Evolutionary conservation across 23 red algal genomes (phyloP).

Genomic region (Cyanidiococcus yangmingshanensis): DNA sequence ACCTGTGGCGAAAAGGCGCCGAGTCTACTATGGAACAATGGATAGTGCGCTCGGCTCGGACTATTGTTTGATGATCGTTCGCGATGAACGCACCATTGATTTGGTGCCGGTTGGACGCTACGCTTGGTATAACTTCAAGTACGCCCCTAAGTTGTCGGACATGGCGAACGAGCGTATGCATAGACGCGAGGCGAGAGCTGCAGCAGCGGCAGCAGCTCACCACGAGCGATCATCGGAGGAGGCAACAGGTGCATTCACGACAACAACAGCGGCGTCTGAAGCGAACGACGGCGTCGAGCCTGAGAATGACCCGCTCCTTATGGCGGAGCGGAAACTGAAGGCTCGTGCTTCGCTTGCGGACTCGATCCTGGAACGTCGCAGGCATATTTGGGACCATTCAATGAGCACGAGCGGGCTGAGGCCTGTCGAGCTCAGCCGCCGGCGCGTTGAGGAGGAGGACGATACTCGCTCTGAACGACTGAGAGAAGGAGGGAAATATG

Average conservation of each 20-base stretch:
- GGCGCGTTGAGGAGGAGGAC: neutral
- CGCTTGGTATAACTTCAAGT: slow-evolving; percentile 18
- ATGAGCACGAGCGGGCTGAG: neutral
- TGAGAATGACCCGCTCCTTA: neutral
- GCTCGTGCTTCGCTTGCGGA: neutral
- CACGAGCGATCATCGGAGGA: neutral
- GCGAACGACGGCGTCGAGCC: neutral
- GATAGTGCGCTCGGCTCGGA: slow-evolving; percentile 12
- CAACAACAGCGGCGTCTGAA: neutral
- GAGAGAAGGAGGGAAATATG: neutral
- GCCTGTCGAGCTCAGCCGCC: neutral
- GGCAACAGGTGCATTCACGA: neutral
- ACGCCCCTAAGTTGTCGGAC: neutral
- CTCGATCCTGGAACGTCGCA: neutral
- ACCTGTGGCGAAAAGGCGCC: neutral
- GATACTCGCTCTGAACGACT: neutral
- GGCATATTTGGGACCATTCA: neutral
- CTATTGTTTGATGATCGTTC: slow-evolving; percentile 17
- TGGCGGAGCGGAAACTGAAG: neutral
- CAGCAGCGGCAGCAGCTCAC: neutral
- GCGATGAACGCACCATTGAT: slow-evolving; percentile 13
- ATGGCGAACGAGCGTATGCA: neutral
- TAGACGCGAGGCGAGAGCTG: neutral
- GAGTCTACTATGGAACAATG: slow-evolving; percentile 3
- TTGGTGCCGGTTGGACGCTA: slow-evolving; percentile 2